A percentile compares a stretch with the other conserved stretches of the same genome.
Conservation (phyloP, 192 early-diverging fungal genomes). For the Backusella liffmaniae region DNA sequence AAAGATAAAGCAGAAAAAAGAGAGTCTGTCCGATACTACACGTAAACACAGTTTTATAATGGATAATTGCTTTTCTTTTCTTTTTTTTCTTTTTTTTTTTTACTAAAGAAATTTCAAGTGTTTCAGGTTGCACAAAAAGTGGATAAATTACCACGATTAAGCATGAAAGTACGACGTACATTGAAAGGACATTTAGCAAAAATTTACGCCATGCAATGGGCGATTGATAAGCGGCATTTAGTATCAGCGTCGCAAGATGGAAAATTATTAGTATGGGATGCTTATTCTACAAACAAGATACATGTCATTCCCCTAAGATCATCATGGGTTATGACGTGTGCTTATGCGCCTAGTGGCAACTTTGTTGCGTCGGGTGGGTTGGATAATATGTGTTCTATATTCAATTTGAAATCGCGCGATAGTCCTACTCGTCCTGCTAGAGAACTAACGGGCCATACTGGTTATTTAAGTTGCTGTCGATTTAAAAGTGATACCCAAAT, state of each 20-base stretch:
- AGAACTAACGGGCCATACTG: slow-evolving; percentile 92
- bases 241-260: slow-evolving; percentile 99
- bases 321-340: slow-evolving; percentile 99
- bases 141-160: slow-evolving; percentile 80
- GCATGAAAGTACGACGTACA: slow-evolving; percentile 95
- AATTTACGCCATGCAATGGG: slow-evolving; percentile 81
- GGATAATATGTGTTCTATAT: slow-evolving; percentile 98
- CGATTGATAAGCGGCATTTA: slow-evolving; percentile 85
- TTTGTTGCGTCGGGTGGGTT: slow-evolving; percentile 99
- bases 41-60: slow-evolving; percentile 57
- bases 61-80: neutral
- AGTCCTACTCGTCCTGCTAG: slow-evolving; percentile 91
- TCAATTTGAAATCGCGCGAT: slow-evolving; percentile 92
- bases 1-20: slow-evolving; percentile 91
- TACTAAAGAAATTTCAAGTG: slow-evolving; percentile 3
- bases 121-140: slow-evolving; percentile 56
- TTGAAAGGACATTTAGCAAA: slow-evolving; percentile 99
- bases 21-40: slow-evolving; percentile 93
- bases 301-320: slow-evolving; percentile 97
- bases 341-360: slow-evolving; percentile 96
- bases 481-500: slow-evolving; percentile 98
- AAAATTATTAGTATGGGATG: slow-evolving; percentile 99
- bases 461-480: slow-evolving; percentile 96
- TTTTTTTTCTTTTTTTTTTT: neutral
- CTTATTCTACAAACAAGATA: slow-evolving; percentile 98